These are phyloP conservation scores for Umbelopsis sp. DNA, from an alignment of 192 early-diverging fungal genomes.

Conservation along the genomic window DNA sequence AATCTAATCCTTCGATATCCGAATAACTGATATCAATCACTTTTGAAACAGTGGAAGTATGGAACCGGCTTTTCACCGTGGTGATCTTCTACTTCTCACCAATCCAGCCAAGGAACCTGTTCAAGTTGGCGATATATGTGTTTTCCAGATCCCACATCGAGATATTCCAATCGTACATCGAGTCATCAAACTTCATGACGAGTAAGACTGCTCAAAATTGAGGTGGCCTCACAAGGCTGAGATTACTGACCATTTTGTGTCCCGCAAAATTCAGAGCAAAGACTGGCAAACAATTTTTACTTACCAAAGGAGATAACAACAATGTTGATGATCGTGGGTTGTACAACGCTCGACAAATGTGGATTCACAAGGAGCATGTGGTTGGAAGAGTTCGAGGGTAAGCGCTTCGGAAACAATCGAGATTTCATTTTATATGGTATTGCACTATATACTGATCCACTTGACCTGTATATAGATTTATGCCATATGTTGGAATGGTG, in stretches of 20 bases:
- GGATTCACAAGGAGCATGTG: slow-evolving; percentile 89
- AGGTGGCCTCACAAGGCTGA: not conserved
- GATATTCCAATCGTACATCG: slow-evolving; percentile 97
- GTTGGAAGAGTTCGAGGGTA: slow-evolving; percentile 87
- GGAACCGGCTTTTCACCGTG: slow-evolving; percentile 95
- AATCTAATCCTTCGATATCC: not conserved
- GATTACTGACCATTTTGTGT: not conserved
- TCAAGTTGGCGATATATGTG: slow-evolving; percentile 89
- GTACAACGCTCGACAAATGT: slow-evolving; percentile 83
- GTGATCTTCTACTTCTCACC: slow-evolving; percentile 89
- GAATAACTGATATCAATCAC: not conserved
- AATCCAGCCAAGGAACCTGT: slow-evolving; percentile 70
- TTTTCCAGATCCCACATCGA: slow-evolving; percentile 88
- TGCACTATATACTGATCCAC: not conserved
- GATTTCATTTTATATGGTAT: too few relatives aligned
- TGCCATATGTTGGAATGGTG: slow-evolving; percentile 94
- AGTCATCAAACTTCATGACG: slow-evolving; percentile 89
- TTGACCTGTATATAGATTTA: slow-evolving; percentile 51
- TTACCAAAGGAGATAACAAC: slow-evolving; percentile 99
- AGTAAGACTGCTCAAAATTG: slow-evolving; percentile 45
- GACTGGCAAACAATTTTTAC: slow-evolving; percentile 79
- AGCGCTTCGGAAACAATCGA: not conserved
- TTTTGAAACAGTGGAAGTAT: slow-evolving; percentile 76
- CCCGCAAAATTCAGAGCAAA: slow-evolving; percentile 33
- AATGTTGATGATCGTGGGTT: slow-evolving; percentile 86